Evolutionary conservation across 495 filamentous ascomycete species (phyloP).

Genomic region (Penicillium riverlandense): DNA sequence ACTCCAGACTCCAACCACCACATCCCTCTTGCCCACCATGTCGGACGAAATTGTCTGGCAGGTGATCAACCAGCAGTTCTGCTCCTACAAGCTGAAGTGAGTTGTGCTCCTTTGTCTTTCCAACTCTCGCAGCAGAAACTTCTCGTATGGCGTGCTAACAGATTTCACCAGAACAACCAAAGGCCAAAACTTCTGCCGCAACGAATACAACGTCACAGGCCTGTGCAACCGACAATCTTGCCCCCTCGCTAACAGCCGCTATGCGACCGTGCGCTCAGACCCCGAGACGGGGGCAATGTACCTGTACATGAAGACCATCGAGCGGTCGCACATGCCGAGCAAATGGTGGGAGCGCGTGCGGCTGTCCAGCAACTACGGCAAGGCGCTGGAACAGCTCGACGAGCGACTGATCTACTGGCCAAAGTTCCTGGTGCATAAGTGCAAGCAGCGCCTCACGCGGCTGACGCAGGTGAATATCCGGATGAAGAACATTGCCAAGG

Average conservation of each 20-base stretch:
- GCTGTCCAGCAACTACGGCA: constrained; percentile 81
- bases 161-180: constrained; percentile 65
- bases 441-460: constrained; percentile 93
- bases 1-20: constrained; percentile 9
- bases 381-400: constrained; percentile 84
- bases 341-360: constrained; percentile 95
- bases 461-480: constrained; percentile 89
- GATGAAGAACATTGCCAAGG: constrained; percentile 72
- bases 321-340: constrained; percentile 81
- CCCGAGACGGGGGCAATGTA: constrained; percentile 78
- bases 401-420: constrained; percentile 89
- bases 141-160: not conserved
- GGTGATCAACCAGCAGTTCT: constrained; percentile 92
- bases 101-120: constrained; percentile 12
- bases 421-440: constrained; percentile 91
- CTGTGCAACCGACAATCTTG: constrained; percentile 93
- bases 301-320: constrained; percentile 95
- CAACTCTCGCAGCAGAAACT: not conserved
- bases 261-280: constrained; percentile 85
- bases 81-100: constrained; percentile 92
- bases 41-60: constrained; percentile 99
- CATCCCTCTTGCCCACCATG: constrained; percentile 16
- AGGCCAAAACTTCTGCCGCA: constrained; percentile 88
- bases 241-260: constrained; percentile 90
- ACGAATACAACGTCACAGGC: constrained; percentile 93